Evolutionary conservation across 176 grass and related monocot species (phyloP).

Genomic region (Eremochloa ophiuroides): DNA sequence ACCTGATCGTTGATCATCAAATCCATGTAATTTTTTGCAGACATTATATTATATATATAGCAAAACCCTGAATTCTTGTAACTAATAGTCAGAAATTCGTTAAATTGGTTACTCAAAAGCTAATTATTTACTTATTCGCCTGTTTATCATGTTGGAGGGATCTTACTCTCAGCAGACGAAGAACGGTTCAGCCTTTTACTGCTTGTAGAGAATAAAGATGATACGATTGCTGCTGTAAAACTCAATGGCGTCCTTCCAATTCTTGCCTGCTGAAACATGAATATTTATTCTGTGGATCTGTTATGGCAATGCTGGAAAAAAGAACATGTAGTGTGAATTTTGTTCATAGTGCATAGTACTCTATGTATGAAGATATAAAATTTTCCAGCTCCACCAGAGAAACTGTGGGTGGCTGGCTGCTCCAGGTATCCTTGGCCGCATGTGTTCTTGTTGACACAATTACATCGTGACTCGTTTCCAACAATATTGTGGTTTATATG

Average conservation of each 20-base stretch:
- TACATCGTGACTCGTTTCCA: not conserved
- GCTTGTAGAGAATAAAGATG: not conserved
- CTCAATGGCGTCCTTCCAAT: not conserved
- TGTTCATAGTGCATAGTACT: not conserved
- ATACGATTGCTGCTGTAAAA: not conserved
- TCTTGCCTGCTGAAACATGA: not conserved
- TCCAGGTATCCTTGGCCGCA: not conserved
- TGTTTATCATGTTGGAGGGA: not conserved
- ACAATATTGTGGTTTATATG: not conserved
- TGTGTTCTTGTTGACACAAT: not conserved
- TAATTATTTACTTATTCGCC: not conserved
- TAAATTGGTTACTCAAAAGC: not conserved
- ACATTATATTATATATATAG: not conserved
- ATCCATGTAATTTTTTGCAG: slow-evolving; percentile 15
- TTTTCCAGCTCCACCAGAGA: not conserved
- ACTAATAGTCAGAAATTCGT: not conserved
- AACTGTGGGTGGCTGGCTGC: not conserved
- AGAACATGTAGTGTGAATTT: not conserved
- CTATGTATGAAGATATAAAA: not conserved
- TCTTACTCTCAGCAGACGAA: not conserved
- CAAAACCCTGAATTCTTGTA: not conserved
- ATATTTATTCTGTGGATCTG: not conserved
- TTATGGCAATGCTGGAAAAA: not conserved
- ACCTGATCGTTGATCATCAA: not conserved
- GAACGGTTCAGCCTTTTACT: not conserved